These are phyloP conservation scores for Agaricales sp. DNA, from an alignment of 1,284 basidiomycete species.

Conservation along the genomic window DNA sequence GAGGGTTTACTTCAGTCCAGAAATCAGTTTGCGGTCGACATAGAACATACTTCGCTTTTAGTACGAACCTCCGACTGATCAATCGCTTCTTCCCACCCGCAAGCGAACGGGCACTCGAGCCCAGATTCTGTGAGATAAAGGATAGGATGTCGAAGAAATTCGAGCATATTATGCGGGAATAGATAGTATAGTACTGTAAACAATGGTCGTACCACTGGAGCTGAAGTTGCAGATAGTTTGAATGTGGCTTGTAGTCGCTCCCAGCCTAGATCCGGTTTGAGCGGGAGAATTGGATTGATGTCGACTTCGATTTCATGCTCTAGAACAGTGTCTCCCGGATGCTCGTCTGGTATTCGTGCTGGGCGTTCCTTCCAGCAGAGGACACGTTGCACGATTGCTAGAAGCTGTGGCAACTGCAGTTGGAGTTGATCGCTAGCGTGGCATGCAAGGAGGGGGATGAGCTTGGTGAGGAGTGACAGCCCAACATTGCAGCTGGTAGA, in stretches of 20 bases:
- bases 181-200: slow-evolving; percentile 82
- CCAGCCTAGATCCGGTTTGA: slow-evolving; percentile 53
- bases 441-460: slow-evolving; percentile 65
- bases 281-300: slow-evolving; percentile 21
- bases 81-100: slow-evolving; percentile 57
- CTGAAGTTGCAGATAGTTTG: slow-evolving; percentile 32
- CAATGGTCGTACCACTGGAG: slow-evolving; percentile 48
- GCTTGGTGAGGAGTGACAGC: slow-evolving; percentile 52
- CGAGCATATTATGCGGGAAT: slow-evolving; percentile 76
- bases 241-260: slow-evolving; percentile 50
- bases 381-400: slow-evolving; percentile 55
- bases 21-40: no score
- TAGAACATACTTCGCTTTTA: slow-evolving; percentile 43
- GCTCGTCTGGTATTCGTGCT: slow-evolving; percentile 16
- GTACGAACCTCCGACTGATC: slow-evolving; percentile 63
- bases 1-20: no score
- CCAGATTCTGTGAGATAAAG: slow-evolving; percentile 44
- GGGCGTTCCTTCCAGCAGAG: slow-evolving; percentile 59
- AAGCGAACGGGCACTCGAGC: slow-evolving; percentile 44
- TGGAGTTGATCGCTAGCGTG: slow-evolving; percentile 46
- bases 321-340: slow-evolving; percentile 20
- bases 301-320: slow-evolving; percentile 23
- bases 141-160: slow-evolving; percentile 61
- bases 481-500: slow-evolving; percentile 56
- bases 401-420: slow-evolving; percentile 45